Conservation (phyloP, 2,329 filamentous ascomycete species). For the Verticillium albo-atrum region DNA sequence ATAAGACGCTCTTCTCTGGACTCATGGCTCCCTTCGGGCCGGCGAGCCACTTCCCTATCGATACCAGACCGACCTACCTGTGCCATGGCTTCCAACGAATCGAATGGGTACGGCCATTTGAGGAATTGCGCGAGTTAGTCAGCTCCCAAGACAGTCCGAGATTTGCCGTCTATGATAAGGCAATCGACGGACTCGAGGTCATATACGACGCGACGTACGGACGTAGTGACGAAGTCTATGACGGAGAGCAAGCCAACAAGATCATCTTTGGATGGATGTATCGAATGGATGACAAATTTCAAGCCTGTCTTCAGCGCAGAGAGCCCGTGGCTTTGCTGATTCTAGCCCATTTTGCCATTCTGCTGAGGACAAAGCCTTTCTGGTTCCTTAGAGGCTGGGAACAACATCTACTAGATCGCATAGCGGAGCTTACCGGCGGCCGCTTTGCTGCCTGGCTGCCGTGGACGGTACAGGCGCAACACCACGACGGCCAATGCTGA, state of each 20-base stretch:
- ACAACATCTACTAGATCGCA: slow-evolving; percentile 1
- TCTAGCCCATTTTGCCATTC: slow-evolving; percentile 4
- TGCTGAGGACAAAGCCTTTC: slow-evolving; percentile 1
- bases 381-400: slow-evolving; percentile 7
- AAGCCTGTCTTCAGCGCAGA: slow-evolving; percentile 18
- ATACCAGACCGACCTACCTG: neutral
- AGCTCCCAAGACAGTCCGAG: neutral
- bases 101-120: slow-evolving; percentile 10
- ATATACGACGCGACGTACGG: slow-evolving; percentile 6
- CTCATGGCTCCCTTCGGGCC: neutral
- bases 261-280: slow-evolving; percentile 23
- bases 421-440: neutral
- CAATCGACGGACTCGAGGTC: neutral
- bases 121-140: slow-evolving; percentile 9
- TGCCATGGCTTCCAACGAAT: neutral
- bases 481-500: too few relatives aligned
- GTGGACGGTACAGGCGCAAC: neutral
- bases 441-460: neutral
- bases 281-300: slow-evolving; percentile 19
- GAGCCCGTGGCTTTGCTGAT: slow-evolving; percentile 18
- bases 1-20: slow-evolving; percentile 5
- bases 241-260: slow-evolving; percentile 12
- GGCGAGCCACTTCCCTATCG: neutral
- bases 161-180: neutral
- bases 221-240: slow-evolving; percentile 10